phyloP scores from a whole-genome alignment of 768 basidiomycete genomes.

The Amanita polypyramis region DNA sequence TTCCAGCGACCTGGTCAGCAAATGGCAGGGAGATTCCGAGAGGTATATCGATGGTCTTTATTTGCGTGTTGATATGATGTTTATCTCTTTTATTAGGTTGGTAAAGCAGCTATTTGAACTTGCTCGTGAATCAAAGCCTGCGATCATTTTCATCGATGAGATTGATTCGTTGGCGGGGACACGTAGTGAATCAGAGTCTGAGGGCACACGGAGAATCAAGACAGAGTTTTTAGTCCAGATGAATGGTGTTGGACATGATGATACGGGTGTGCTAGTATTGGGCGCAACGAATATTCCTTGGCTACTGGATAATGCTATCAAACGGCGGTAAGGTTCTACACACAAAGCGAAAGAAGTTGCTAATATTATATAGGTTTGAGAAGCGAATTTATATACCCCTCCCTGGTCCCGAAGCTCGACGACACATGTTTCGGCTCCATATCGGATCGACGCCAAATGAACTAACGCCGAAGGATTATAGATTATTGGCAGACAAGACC shows the following conservation, averaged over 20 bases:
- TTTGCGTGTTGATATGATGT: background rate
- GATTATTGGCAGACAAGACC: constrained; percentile 71
- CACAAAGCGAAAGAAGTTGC: background rate
- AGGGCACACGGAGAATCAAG: constrained; percentile 95
- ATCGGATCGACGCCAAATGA: constrained; percentile 88
- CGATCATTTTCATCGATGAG: constrained; percentile 99
- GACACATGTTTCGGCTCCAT: constrained; percentile 95
- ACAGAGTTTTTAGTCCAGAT: constrained; percentile 97
- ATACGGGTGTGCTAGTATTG: constrained; percentile 90
- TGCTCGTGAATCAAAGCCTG: constrained; percentile 91
- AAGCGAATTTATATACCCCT: constrained; percentile 98
- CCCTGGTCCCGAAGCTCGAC: constrained; percentile 84
- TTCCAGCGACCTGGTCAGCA: constrained; percentile 91
- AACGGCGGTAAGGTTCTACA: constrained; percentile 56
- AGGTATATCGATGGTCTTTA: constrained; percentile 39
- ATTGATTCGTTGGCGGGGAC: constrained; percentile 94
- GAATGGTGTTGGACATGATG: constrained; percentile 98
- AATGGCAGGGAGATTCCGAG: constrained; percentile 99
- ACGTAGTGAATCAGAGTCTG: constrained; percentile 93
- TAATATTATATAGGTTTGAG: constrained; percentile 55
- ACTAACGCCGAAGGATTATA: constrained; percentile 69
- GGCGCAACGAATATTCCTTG: constrained; percentile 99
- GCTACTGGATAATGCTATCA: constrained; percentile 96
- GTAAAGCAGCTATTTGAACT: constrained; percentile 96
- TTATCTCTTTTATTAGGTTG: constrained; percentile 36